Conservation (phyloP, 2,329 filamentous ascomycete genomes). For the Fusarium solani-melongenae region DNA sequence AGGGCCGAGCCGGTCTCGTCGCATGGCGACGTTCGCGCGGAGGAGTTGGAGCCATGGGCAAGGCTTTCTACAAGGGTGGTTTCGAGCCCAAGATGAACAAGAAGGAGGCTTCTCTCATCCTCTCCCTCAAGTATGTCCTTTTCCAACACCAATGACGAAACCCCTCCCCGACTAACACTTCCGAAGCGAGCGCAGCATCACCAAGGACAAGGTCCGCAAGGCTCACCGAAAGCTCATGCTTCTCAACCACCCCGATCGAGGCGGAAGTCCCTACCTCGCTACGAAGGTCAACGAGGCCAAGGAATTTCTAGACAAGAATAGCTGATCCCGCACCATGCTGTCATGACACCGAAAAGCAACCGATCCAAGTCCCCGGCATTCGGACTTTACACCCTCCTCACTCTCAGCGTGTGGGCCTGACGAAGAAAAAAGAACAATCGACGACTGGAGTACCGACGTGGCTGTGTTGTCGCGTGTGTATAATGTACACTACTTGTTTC, state of each 20-base stretch:
- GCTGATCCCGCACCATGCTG: conserved; percentile 26
- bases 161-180: conserved; percentile 9
- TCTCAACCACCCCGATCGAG: conserved; percentile 96
- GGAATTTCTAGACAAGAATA: conserved; percentile 85
- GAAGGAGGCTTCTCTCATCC: conserved; percentile 88
- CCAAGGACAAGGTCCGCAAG: conserved; percentile 94
- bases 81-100: conserved; percentile 96
- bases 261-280: conserved; percentile 94
- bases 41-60: conserved; percentile 82
- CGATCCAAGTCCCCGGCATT: conserved; percentile 1
- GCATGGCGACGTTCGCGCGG: conserved; percentile 86
- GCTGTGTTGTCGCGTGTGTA: conserved; percentile 36
- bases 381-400: conserved; percentile 1
- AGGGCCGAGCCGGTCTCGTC: conserved; percentile 94
- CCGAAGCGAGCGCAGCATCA: conserved; percentile 82
- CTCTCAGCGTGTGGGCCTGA: neutral
- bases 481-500: conserved; percentile 54
- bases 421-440: conserved; percentile 18
- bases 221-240: conserved; percentile 96
- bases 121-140: conserved; percentile 81
- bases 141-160: neutral
- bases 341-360: conserved; percentile 16
- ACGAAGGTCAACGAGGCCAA: conserved; percentile 99
- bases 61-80: conserved; percentile 98
- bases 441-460: conserved; percentile 18